Evolutionary conservation across 2,329 filamentous ascomycete species (phyloP), one percentile per base, ranked within the genome.

Genomic region (Fusarium marasasianum): DNA sequence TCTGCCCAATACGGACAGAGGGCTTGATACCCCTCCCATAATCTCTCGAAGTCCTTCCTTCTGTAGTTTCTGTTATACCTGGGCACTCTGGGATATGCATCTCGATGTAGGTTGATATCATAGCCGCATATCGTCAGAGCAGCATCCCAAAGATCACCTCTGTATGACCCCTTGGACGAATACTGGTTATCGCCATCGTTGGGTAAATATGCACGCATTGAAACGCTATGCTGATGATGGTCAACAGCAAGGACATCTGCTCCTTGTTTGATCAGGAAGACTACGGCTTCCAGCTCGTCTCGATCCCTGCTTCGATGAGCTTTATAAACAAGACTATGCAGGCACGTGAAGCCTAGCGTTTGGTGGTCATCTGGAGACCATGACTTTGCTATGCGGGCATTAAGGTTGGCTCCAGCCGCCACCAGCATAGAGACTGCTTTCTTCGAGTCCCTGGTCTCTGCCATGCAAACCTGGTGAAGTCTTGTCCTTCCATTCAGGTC

Each of bases 121-220:
- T 74, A 56, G 1, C 68, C 71, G 9, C 71, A 72, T 15, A 45
- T 61, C 1, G 40, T 41, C 2, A 74, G 51, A 18, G 64, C 55
- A 8, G 64, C 67, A 26, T 74, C 72, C 72, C 68, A 74, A 5
- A 74, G 57, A 22, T 74, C 71, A 1, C 72, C 72, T 18, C 57
- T 47, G n/a, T 69, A 74, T 20, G 55, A 57, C 6, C 66, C 68
- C 10, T 48, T 68, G 7, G 62, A 60, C 4, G 65, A 66, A 15
- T 68, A 60, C 5, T 60, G 54, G 3, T 61, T 68, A 33, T 68
- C 54, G 17, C 43, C 47, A n/a, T 61, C 47, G 8, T 68, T 68
- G 1, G 65, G 47, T 3, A 66, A 15, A 22, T 60, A 66, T n/a
- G 62, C 62, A 20, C 62, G 31, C 65, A 61, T 68, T 24, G 54